phyloP scores from a whole-genome alignment of 768 basidiomycete species.

The Rhodotorula kratochvilovae region DNA sequence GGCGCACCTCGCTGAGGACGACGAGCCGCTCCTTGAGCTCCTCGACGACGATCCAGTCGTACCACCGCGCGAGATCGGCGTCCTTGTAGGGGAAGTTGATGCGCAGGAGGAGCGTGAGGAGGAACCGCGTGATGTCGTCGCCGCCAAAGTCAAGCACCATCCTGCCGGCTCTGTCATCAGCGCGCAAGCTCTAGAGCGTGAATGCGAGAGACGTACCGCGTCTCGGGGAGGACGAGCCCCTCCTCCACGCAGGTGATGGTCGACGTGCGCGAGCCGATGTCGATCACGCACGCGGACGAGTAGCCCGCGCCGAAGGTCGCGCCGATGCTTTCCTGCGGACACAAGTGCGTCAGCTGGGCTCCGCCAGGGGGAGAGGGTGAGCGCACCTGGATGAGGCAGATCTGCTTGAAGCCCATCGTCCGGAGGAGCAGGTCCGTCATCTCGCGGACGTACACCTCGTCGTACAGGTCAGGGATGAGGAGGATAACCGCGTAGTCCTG shows the following conservation, averaged over 20 bases:
- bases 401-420: constrained; percentile 84
- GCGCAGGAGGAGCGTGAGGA: constrained; percentile 55
- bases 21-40: constrained; percentile 80
- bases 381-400: constrained; percentile 80
- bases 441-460: constrained; percentile 74
- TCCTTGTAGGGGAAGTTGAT: constrained; percentile 86
- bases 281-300: constrained; percentile 89
- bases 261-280: constrained; percentile 71
- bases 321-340: constrained; percentile 73
- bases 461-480: constrained; percentile 87
- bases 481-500: constrained; percentile 82
- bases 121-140: constrained; percentile 87
- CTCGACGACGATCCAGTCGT: constrained; percentile 89
- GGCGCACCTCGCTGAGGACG: constrained; percentile 75
- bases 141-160: constrained; percentile 83
- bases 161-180: constrained; percentile 48
- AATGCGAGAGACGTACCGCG: constrained; percentile 57
- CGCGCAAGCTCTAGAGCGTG: background rate
- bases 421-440: constrained; percentile 67
- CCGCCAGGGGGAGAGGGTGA: background rate
- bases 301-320: constrained; percentile 94
- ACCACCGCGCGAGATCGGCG: constrained; percentile 65
- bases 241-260: constrained; percentile 60
- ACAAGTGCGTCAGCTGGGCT: background rate
- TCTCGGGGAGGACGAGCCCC: constrained; percentile 78